Evolutionary conservation across 1,284 basidiomycete species (phyloP).

Genomic region (Ceratobasidium sp.): DNA sequence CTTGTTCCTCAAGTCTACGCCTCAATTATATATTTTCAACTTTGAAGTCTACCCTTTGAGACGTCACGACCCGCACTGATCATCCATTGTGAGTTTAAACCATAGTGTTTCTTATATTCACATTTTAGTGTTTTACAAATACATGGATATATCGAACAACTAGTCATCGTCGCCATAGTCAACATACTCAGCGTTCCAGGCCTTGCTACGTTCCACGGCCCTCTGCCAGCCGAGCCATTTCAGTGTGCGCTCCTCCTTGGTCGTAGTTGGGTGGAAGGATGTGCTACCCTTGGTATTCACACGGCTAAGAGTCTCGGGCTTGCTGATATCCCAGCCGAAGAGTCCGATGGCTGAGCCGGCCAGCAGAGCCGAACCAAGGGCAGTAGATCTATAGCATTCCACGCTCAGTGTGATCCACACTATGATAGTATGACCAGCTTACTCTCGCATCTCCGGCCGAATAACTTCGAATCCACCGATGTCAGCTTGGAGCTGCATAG

Average conservation of each 20-base stretch:
- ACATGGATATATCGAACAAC: neutral
- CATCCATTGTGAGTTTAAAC: neutral
- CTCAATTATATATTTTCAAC: too few species aligned
- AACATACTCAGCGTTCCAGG: conserved; percentile 74
- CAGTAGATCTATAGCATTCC: conserved; percentile 72
- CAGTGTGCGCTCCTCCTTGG: conserved; percentile 62
- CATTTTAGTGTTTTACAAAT: neutral
- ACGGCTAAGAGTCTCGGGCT: conserved; percentile 83
- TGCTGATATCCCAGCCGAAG: conserved; percentile 92
- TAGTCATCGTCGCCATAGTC: conserved; percentile 44
- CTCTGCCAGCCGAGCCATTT: conserved; percentile 82
- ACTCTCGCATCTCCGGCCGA: conserved; percentile 96
- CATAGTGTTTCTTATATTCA: neutral
- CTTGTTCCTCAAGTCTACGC: too few species aligned
- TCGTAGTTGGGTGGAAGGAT: conserved; percentile 69
- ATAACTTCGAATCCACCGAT: conserved; percentile 91
- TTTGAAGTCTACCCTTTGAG: too few species aligned
- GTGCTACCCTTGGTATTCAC: conserved; percentile 88
- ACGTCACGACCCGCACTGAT: too few species aligned
- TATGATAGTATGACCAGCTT: conserved; percentile 48
- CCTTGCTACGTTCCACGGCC: conserved; percentile 79
- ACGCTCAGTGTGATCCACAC: conserved; percentile 3
- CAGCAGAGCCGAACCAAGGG: conserved; percentile 94
- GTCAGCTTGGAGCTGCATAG: conserved; percentile 93
- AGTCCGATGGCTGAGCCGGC: conserved; percentile 88